Evolutionary conservation across 805 yeast species (phyloP).

Genomic region (Nakazawaea wickerhamii): DNA sequence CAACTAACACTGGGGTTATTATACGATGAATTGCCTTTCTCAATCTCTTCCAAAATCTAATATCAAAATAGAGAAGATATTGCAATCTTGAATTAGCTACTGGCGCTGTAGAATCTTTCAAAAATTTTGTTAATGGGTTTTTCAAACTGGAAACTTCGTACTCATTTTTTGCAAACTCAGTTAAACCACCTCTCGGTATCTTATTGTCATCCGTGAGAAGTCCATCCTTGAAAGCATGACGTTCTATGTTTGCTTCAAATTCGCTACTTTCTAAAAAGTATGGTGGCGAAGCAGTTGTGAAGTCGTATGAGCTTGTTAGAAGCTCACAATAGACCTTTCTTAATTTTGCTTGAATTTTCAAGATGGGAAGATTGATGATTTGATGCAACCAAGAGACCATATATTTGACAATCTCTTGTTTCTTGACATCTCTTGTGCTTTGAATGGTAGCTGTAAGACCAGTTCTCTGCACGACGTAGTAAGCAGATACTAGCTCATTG

Average conservation of each 20-base stretch:
- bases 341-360: conserved; percentile 31
- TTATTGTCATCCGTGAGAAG: conserved; percentile 29
- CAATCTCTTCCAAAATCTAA: conserved; percentile 47
- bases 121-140: conserved; percentile 6
- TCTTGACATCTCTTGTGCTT: conserved; percentile 43
- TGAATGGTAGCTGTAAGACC: conserved; percentile 55
- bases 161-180: conserved; percentile 14
- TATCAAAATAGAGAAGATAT: conserved; percentile 50
- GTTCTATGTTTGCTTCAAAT: not conserved
- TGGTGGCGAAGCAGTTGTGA: conserved; percentile 12
- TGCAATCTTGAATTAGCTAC: conserved; percentile 47
- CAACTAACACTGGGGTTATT: conserved; percentile 50
- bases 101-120: conserved; percentile 6
- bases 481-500: conserved; percentile 26
- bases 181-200: conserved; percentile 23
- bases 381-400: conserved; percentile 49
- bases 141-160: conserved; percentile 22
- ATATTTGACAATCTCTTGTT: conserved; percentile 40
- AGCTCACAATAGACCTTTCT: conserved; percentile 39
- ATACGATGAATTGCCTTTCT: conserved; percentile 45
- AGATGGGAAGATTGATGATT: conserved; percentile 32
- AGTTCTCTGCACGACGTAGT: conserved; percentile 34
- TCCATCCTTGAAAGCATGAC: conserved; percentile 20
- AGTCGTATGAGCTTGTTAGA: conserved; percentile 28
- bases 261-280: conserved; percentile 1